Conservation (phyloP, 1,139 yeast species). For the Trichomonascaceae sp. region DNA sequence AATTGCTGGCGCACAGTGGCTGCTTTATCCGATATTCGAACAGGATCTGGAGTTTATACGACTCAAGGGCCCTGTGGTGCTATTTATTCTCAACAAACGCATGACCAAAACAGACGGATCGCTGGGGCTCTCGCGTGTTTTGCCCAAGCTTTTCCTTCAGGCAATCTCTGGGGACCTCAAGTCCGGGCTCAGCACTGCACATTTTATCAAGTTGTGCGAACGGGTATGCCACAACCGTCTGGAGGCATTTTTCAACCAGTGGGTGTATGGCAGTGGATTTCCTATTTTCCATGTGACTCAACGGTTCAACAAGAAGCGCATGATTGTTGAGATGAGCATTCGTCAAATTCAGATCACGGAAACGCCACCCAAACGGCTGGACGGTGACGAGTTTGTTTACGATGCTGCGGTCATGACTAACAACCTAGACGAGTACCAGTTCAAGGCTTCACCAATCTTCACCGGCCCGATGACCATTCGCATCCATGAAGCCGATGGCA, state of each 20-base stretch:
- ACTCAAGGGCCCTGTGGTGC: conserved; percentile 74
- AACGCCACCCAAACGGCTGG: conserved; percentile 27
- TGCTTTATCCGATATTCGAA: conserved; percentile 52
- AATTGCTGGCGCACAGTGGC: conserved; percentile 50
- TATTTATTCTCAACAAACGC: conserved; percentile 73
- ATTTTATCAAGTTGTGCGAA: conserved; percentile 87
- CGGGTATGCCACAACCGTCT: conserved; percentile 80
- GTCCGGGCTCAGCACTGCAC: conserved; percentile 67
- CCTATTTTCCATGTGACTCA: conserved; percentile 85
- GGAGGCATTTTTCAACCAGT: conserved; percentile 76
- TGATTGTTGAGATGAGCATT: conserved; percentile 89
- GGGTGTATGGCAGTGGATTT: conserved; percentile 85
- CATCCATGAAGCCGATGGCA: conserved; percentile 98
- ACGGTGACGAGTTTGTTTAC: conserved; percentile 26
- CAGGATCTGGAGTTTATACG: conserved; percentile 49
- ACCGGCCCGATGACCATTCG: conserved; percentile 91
- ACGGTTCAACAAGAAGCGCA: conserved; percentile 82
- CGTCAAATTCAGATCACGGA: conserved; percentile 76
- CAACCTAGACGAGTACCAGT: conserved; percentile 14
- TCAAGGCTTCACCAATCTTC: conserved; percentile 18
- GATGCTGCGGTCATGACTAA: conserved; percentile 28
- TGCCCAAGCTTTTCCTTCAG: conserved; percentile 83
- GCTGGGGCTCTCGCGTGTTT: conserved; percentile 79
- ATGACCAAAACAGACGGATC: conserved; percentile 96
- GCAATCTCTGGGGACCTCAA: conserved; percentile 93